Conservation (phyloP, 495 filamentous ascomycete species). For the Platismatia glauca region DNA sequence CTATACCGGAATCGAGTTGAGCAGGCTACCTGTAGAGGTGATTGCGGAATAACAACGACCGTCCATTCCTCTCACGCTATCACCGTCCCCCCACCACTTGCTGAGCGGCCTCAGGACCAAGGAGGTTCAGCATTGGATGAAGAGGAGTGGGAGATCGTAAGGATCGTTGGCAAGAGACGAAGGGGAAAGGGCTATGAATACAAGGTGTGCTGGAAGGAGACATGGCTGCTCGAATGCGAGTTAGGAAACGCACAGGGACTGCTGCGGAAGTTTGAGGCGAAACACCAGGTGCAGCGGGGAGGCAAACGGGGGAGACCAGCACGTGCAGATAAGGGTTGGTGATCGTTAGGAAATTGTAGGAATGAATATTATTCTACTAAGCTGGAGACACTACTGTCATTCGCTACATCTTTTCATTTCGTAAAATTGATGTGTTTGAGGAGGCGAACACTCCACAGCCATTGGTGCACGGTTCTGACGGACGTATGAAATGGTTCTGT, state of each 20-base stretch:
- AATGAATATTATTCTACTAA: neutral
- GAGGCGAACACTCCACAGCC: neutral
- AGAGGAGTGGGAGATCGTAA: too few relatives aligned
- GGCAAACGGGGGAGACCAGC: slow-evolving; percentile 6
- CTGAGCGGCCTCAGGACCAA: too few relatives aligned
- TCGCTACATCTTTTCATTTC: neutral
- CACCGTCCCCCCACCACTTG: slow-evolving; percentile 5
- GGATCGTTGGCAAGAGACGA: too few relatives aligned
- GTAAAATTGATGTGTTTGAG: neutral
- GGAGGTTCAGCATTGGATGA: slow-evolving; percentile 1
- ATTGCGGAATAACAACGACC: slow-evolving; percentile 2
- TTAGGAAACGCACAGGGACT: slow-evolving; percentile 4
- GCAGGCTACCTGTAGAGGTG: slow-evolving; percentile 3
- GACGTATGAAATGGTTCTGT: neutral
- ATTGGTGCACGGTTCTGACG: neutral
- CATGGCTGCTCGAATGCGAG: slow-evolving; percentile 8
- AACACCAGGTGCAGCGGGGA: slow-evolving; percentile 11
- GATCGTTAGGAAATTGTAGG: neutral
- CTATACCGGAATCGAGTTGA: slow-evolving; percentile 1
- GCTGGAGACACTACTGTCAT: neutral
- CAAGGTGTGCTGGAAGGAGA: slow-evolving; percentile 4
- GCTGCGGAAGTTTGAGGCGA: slow-evolving; percentile 12
- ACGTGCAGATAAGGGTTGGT: slow-evolving; percentile 1
- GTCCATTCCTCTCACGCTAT: slow-evolving; percentile 1
- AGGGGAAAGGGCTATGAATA: slow-evolving; percentile 13